phyloP scores from a whole-genome alignment of 2,329 filamentous ascomycete species.

The Leptodontidium sp. region DNA sequence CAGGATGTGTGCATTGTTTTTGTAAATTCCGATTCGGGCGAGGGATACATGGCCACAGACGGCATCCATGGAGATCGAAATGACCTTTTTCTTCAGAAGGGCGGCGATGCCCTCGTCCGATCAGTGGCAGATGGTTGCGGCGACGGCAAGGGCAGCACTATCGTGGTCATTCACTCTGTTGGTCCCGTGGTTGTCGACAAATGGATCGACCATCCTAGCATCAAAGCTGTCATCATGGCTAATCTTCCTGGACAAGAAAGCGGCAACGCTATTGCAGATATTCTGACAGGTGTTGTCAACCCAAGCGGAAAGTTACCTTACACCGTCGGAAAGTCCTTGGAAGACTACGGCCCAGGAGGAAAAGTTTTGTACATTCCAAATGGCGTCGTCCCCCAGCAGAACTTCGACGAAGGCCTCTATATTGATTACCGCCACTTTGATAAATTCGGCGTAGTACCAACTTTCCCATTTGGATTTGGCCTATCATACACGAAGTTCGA shows the following conservation, averaged over 20 bases:
- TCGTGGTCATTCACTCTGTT: slow-evolving; percentile 89
- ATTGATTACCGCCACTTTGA: slow-evolving; percentile 93
- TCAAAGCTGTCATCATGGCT: slow-evolving; percentile 84
- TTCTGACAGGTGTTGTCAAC: slow-evolving; percentile 81
- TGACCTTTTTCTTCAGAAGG: slow-evolving; percentile 76
- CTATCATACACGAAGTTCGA: slow-evolving; percentile 73
- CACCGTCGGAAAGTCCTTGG: slow-evolving; percentile 77
- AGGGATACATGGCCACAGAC: slow-evolving; percentile 72
- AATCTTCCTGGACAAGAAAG: slow-evolving; percentile 89
- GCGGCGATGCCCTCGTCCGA: slow-evolving; percentile 77
- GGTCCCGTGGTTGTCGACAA: slow-evolving; percentile 82
- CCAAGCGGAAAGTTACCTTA: slow-evolving; percentile 80
- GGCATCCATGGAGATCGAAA: slow-evolving; percentile 82
- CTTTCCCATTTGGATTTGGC: slow-evolving; percentile 87
- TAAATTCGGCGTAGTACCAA: slow-evolving; percentile 74
- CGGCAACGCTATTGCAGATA: slow-evolving; percentile 80
- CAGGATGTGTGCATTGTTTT: slow-evolving; percentile 88
- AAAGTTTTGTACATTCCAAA: slow-evolving; percentile 76
- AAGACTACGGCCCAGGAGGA: slow-evolving; percentile 79
- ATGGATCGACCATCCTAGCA: slow-evolving; percentile 79
- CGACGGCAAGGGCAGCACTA: slow-evolving; percentile 67
- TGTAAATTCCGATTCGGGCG: slow-evolving; percentile 82
- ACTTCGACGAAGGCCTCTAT: slow-evolving; percentile 83
- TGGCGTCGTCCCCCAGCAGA: slow-evolving; percentile 77
- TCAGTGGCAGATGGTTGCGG: slow-evolving; percentile 74